Conservation (phyloP, 2,329 filamentous ascomycete genomes). For the Aurifilum marmelostoma region DNA sequence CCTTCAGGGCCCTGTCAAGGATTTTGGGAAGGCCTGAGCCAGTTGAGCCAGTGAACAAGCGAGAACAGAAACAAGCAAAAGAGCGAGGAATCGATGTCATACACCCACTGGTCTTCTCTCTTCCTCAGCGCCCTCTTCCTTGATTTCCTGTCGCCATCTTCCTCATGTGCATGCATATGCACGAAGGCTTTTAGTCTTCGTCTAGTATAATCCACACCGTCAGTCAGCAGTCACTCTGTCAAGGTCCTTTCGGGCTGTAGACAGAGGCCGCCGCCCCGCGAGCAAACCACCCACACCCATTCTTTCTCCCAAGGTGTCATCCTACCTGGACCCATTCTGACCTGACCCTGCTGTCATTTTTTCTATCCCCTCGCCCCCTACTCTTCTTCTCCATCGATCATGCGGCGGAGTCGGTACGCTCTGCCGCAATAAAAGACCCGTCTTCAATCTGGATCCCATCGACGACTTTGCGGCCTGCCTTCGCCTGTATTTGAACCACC, state of each 20-base stretch:
- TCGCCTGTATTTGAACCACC: conserved; percentile 38
- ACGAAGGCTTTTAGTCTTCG: neutral
- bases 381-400: conserved; percentile 39
- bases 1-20: conserved; percentile 3
- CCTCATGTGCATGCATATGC: neutral
- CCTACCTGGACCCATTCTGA: neutral
- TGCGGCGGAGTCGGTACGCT: conserved; percentile 60
- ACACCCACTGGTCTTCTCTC: neutral
- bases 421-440: conserved; percentile 53
- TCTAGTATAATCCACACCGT: neutral
- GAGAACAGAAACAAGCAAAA: conserved; percentile 1
- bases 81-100: conserved; percentile 13
- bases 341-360: conserved; percentile 20
- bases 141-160: neutral
- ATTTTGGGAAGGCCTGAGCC: neutral
- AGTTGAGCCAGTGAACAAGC: neutral
- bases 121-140: neutral
- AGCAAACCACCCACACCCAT: neutral
- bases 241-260: conserved; percentile 9
- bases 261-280: conserved; percentile 20
- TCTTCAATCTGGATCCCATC: conserved; percentile 62
- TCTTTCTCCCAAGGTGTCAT: conserved; percentile 10
- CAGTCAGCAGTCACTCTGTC: neutral
- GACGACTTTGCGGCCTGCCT: conserved; percentile 42
- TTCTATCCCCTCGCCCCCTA: conserved; percentile 26